Evolutionary conservation across 2,329 filamentous ascomycete genomes (phyloP), one percentile per base, ranked within the genome.

Genomic region (Fusarium temperatum): DNA sequence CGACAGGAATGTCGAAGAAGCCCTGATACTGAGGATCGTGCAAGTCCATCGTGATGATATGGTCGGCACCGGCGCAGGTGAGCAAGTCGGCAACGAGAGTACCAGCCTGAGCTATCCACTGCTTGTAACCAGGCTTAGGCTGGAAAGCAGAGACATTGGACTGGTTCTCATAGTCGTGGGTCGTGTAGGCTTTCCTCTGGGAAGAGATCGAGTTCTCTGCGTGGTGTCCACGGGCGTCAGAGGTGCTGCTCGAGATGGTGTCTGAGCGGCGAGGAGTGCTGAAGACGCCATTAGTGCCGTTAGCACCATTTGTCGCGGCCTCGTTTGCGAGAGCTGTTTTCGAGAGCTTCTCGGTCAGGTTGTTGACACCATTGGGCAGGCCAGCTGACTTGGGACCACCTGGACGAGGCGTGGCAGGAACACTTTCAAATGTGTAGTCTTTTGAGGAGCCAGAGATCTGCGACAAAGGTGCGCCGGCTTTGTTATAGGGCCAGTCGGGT

Each of bases 1-100:
- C 96, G 64, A 99, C 96, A 6, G 96, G 96, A 66, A 98, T 98
- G 80, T 99, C 96, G 81, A 99, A 98, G 87, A 98, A 99, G 61
- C 96, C 96, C 84, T 99, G 96, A 80, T 98, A 98, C 83, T 99
- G 95, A 47, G 94, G 93, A 82, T 98, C 96, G 81, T 96, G 94
- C 59, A 99, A 89, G 81, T 99, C 96, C 93, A 99, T 97, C 38
- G 96, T 98, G 81, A 98, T 98, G 81, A 97, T 92, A 83, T 98
- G 96, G 82, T 99, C 96, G 51, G 96, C 95, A 74, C 96, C 96
- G 73, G 96, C 96, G 84, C 95, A 98, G 45, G 95, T 98, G 75
- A 99, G 87, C 50, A 99, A 90, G 81, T 98, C 95, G 57, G 96
- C 96, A 55, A 99, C 93, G 65, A 99, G 89, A 36, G 95, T 98